These are phyloP conservation scores for Salix koriyanagi DNA, from an alignment of 345 rosid species.

Conservation along the genomic window DNA sequence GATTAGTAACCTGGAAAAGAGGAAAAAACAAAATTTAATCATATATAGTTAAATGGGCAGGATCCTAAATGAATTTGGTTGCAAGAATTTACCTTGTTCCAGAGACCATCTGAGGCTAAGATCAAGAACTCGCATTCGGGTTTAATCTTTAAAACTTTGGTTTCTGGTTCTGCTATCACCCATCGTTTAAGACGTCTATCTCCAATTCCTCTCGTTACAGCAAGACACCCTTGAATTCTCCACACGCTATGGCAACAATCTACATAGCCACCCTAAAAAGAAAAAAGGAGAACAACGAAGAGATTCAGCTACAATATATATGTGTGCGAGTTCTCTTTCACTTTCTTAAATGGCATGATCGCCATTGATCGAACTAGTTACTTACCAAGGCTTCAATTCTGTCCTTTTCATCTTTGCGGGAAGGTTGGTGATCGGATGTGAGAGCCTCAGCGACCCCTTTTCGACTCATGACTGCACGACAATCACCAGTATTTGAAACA, in stretches of 20 bases:
- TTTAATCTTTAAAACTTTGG: constrained; percentile 39
- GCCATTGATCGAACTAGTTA: not conserved
- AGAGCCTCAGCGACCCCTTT: constrained; percentile 73
- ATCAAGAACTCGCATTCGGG: constrained; percentile 71
- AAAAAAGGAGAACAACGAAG: not conserved
- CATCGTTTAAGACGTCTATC: constrained; percentile 64
- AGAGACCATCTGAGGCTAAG: constrained; percentile 83
- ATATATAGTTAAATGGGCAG: not conserved
- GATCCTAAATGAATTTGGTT: not conserved
- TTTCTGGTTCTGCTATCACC: constrained; percentile 83
- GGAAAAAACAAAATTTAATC: not conserved
- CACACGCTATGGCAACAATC: constrained; percentile 64
- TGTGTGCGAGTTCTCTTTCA: not conserved
- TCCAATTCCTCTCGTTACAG: constrained; percentile 81
- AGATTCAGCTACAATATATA: not conserved
- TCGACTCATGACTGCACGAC: constrained; percentile 72
- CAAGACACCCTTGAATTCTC: constrained; percentile 82
- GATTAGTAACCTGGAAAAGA: constrained; percentile 52
- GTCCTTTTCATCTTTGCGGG: constrained; percentile 50
- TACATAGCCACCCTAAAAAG: constrained; percentile 72
- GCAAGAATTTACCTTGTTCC: constrained; percentile 63
- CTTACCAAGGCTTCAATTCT: constrained; percentile 69
- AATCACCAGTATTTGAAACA: constrained; percentile 79
- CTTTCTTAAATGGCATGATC: not conserved
- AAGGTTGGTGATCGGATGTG: constrained; percentile 73